phyloP scores from a whole-genome alignment of 208 protist genomes.

The Leptomonas pyrrhocoris region DNA sequence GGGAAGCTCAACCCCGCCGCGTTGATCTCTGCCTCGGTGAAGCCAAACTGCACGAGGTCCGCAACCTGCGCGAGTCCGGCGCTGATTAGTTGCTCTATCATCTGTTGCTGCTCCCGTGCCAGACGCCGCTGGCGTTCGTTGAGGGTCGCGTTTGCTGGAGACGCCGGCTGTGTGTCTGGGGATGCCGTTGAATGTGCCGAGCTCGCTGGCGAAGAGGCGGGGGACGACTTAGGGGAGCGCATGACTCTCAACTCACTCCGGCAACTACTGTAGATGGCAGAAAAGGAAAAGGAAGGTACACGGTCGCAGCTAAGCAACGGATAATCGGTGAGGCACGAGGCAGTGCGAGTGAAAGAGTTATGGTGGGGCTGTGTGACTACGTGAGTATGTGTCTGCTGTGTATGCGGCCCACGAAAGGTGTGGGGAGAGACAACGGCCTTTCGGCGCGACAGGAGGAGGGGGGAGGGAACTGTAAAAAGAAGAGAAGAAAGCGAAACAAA shows the following conservation, averaged over 20 bases:
- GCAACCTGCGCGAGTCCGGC: slow-evolving; percentile 30
- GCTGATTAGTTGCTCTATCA: slow-evolving; percentile 40
- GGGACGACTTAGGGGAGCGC: neutral
- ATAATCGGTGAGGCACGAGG: too few species aligned
- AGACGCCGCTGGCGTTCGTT: neutral
- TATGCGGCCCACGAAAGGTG: too few species aligned
- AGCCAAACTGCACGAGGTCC: slow-evolving; percentile 40
- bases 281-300: too few species aligned
- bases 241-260: neutral
- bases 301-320: too few species aligned
- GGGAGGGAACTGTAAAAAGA: too few species aligned
- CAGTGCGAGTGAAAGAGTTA: too few species aligned
- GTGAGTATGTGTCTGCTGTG: too few species aligned
- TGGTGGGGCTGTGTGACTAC: too few species aligned
- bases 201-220: neutral
- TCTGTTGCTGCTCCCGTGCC: slow-evolving; percentile 29
- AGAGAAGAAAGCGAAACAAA: too few species aligned
- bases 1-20: slow-evolving; percentile 11
- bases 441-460: too few species aligned
- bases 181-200: neutral
- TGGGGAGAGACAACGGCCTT: too few species aligned
- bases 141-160: neutral
- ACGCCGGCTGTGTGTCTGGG: neutral
- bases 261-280: neutral
- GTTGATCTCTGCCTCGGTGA: slow-evolving; percentile 35